Percentiles rank a stretch among this genome's conserved stretches.
These are phyloP conservation scores for Pisolithus orientalis DNA, from an alignment of 768 basidiomycete species.

Conservation along the genomic window DNA sequence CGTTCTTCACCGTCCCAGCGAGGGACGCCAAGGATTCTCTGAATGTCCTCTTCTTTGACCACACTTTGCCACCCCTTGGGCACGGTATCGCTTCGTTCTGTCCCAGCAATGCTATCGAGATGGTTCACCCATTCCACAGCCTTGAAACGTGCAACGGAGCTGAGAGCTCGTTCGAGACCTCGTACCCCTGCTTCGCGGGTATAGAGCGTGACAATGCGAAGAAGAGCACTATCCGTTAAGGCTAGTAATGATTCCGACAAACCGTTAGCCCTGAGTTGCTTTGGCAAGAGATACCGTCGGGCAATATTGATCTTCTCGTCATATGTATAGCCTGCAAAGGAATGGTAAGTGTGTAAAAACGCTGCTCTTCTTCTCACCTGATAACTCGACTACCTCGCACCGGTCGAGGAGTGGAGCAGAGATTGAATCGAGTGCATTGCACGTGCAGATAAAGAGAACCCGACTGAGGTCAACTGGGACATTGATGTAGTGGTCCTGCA, in stretches of 20 bases:
- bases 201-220: slow-evolving; percentile 70
- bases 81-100: not conserved
- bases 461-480: slow-evolving; percentile 84
- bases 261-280: slow-evolving; percentile 78
- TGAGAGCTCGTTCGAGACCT: slow-evolving; percentile 79
- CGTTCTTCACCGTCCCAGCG: slow-evolving; percentile 76
- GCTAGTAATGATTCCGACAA: slow-evolving; percentile 53
- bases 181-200: slow-evolving; percentile 94
- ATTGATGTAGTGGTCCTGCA: slow-evolving; percentile 86
- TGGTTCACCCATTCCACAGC: slow-evolving; percentile 87
- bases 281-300: slow-evolving; percentile 79
- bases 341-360: too few species aligned
- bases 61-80: slow-evolving; percentile 45
- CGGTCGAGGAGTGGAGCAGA: slow-evolving; percentile 83
- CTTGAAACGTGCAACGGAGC: slow-evolving; percentile 83
- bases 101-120: slow-evolving; percentile 25
- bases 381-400: slow-evolving; percentile 80
- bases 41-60: slow-evolving; percentile 69
- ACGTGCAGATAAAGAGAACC: slow-evolving; percentile 89
- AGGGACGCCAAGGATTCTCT: slow-evolving; percentile 75
- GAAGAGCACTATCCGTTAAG: slow-evolving; percentile 63
- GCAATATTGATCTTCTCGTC: slow-evolving; percentile 92
- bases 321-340: slow-evolving; percentile 62
- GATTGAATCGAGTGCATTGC: slow-evolving; percentile 86
- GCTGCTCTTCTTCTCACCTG: slow-evolving; percentile 37